Evolutionary conservation across 2,329 filamentous ascomycete species (phyloP).

Genomic region (Aureobasidium sp.): DNA sequence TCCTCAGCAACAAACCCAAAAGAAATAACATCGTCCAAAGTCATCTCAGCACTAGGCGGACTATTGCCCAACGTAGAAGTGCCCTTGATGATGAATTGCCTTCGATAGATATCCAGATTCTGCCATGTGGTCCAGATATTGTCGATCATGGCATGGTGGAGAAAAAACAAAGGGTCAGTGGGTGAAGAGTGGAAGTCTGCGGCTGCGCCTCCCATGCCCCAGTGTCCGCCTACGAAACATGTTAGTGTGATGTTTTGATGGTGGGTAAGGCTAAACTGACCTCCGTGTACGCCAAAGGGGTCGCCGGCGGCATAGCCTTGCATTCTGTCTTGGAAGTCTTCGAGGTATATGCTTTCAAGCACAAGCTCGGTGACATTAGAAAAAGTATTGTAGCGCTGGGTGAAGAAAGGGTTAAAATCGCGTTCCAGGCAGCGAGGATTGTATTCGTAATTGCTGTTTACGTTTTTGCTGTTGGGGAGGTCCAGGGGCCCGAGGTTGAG

Average conservation of each 20-base stretch:
- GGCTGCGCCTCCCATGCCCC: constrained; percentile 40
- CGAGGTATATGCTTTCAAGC: constrained; percentile 23
- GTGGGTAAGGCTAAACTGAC: too few relatives aligned
- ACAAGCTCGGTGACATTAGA: constrained; percentile 23
- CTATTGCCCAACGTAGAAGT: constrained; percentile 40
- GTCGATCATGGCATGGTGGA: constrained; percentile 42
- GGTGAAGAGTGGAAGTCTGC: constrained; percentile 41
- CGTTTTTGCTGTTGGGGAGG: constrained; percentile 25
- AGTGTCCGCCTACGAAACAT: constrained; percentile 33
- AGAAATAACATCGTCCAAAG: constrained; percentile 37
- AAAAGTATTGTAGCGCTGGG: constrained; percentile 20
- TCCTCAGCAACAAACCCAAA: constrained; percentile 27
- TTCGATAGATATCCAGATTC: constrained; percentile 34
- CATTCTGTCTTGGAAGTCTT: constrained; percentile 24
- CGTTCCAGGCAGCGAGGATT: constrained; percentile 24
- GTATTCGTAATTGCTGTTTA: constrained; percentile 21
- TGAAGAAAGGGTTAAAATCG: constrained; percentile 23
- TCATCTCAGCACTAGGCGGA: constrained; percentile 39
- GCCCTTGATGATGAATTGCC: constrained; percentile 36
- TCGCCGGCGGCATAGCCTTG: constrained; percentile 27
- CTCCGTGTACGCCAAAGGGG: constrained; percentile 37
- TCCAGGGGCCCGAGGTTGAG: constrained; percentile 28
- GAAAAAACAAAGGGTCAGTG: constrained; percentile 43
- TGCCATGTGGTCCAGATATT: constrained; percentile 47
- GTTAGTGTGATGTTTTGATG: too few relatives aligned